Evolutionary conservation across 208 protist species (phyloP), one percentile per base, ranked within the genome.

Genomic region (Wallacemonas sp.): DNA sequence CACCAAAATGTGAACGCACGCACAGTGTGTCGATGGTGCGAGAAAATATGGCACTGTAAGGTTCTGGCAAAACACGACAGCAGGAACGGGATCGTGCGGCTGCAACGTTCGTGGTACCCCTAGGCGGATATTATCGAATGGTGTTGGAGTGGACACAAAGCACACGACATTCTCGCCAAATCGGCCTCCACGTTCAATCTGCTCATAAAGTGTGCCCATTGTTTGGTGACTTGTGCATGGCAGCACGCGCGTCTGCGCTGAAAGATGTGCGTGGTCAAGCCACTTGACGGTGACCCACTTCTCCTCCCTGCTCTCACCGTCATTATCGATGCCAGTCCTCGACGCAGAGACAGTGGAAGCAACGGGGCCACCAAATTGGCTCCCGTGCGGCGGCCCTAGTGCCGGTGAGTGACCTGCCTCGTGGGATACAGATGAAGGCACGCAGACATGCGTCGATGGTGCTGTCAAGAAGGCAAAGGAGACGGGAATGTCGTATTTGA

Each of bases 11-110:
- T 55, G 86, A 80, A 1, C 84, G 65, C 32, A 76, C 60, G 24
- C 80, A 21, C 68, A 76, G 52, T 43, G 32, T 4, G 26, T n/a
- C 11, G n/a, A 16, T 11, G 6, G 29, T 24, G 52, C 6, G 16
- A 9, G 5, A 24, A 11, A 26, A 11, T 8, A 29, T 3, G 29
- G 52, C 14, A 58, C 1, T 12, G 8, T 26, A 19, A 58, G 12
- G 3, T 24, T 19, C 32, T 90, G 84, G 61, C 73, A 85, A 49
- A 85, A 81, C 5, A 87, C 1, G 24, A 78, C 5, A 29, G 58
- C 23, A 14, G 84, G 80, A 23, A 87, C 61, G 19, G 61, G n/a
- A 43, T 78, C 77, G 12, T 33, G 32, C n/a, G n/a, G n/a, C n/a
- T n/a, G n/a, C n/a, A n/a, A n/a, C n/a, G n/a, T n/a, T n/a, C n/a